Evolutionary conservation across 768 basidiomycete genomes (phyloP), one percentile per base, ranked within the genome.

Genomic region (Rhizopogon sp.): DNA sequence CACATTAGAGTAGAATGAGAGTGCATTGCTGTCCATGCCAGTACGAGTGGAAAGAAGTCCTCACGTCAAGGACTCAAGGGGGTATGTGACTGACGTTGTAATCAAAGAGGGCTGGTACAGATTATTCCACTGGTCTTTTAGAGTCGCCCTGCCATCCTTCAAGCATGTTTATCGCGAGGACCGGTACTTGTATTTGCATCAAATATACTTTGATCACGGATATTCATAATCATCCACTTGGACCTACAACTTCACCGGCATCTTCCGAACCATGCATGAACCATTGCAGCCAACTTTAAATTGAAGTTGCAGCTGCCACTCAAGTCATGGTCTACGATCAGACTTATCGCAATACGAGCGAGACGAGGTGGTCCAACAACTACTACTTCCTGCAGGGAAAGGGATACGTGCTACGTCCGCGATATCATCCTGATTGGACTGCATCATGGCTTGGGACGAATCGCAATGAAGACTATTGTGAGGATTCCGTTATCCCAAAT

Each of bases 371-470:
- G 66, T 43, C 54, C 7, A 55, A 64, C 3, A 56, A 58, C 3
- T 58, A 58, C 11, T n/a, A 42, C 6, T 63, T 58, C 31, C 60
- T 64, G 28, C 52, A 59, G 42, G 55, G 13, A 11, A 54, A 57
- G 7, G 64, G 69, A 0, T 69, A 66, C 20, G 39, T 56, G 0
- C 60, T 72, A 17, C 60, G 66, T 14, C 64, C 63, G 1, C 60
- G 71, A 0, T 65, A 64, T 39, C 55, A 57, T 16, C 63, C 61
- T 0, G 52, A 55, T 6, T 73, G 70, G 71, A 31, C 61, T 9
- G 63, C 71, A 7, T 72, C 68, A 0, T 73, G 72, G 71, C n/a
- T 22, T 2, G 25, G 28, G 28, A 42, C 16, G 39, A 33, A 17
- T 39, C 25, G 25, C 8, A 43, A 11, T 7, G 3, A 43, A 3